Conservation (phyloP, 306 rosid genomes). For the Pyrus betulifolia region DNA sequence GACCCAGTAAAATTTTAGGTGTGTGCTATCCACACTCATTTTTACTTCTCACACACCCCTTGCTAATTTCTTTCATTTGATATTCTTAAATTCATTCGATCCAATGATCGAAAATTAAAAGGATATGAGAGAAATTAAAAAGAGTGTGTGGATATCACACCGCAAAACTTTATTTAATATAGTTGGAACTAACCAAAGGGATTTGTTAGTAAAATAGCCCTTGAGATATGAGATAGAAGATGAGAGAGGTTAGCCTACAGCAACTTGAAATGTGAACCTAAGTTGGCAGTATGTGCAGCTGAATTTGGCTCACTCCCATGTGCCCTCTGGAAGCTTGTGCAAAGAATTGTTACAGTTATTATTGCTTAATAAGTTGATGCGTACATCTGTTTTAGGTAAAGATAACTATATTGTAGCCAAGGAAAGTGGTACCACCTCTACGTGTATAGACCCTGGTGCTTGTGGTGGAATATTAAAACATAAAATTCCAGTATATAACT, state of each 20-base stretch:
- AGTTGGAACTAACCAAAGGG: not conserved
- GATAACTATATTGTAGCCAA: not conserved
- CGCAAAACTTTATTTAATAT: not conserved
- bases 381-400: not conserved
- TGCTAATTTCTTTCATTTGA: no score
- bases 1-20: not conserved
- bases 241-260: conserved; percentile 5
- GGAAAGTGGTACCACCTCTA: conserved; percentile 10
- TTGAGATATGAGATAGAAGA: not conserved
- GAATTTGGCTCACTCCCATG: conserved; percentile 20
- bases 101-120: no score
- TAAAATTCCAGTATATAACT: not conserved
- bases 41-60: no score
- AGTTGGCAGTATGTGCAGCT: conserved; percentile 15
- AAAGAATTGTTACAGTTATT: not conserved
- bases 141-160: no score
- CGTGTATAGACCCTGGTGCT: not conserved
- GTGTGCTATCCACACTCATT: no score
- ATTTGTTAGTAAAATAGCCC: not conserved
- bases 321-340: conserved; percentile 5
- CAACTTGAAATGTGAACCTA: conserved; percentile 31
- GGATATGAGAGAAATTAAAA: no score
- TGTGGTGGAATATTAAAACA: not conserved
- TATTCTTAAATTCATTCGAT: no score
- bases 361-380: conserved; percentile 1